phyloP scores from a whole-genome alignment of 768 basidiomycete species.

The Dioszegia hungarica region DNA sequence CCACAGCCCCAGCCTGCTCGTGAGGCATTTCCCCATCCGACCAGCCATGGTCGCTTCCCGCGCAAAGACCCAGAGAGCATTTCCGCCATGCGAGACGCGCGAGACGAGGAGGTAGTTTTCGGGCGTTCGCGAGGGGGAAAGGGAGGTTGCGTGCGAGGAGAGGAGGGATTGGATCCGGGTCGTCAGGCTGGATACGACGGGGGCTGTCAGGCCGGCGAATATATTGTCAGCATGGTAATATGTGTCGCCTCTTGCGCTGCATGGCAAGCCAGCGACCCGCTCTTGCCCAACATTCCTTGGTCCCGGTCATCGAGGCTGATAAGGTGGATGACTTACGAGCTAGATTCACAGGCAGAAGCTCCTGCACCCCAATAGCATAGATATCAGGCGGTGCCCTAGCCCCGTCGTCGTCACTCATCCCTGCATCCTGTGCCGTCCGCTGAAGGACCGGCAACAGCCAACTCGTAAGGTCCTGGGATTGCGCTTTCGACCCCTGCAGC shows the following conservation, averaged over 20 bases:
- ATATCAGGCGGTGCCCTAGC: conserved; percentile 29
- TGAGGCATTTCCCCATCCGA: conserved; percentile 60
- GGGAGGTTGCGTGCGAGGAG: conserved; percentile 36
- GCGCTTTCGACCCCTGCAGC: conserved; percentile 60
- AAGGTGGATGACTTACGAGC: conserved; percentile 58
- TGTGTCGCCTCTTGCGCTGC: neutral
- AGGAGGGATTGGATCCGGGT: conserved; percentile 58
- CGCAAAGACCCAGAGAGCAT: conserved; percentile 81
- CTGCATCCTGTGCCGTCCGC: conserved; percentile 56
- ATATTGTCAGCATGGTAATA: neutral
- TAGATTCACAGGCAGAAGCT: conserved; percentile 81
- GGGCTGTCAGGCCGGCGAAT: conserved; percentile 74
- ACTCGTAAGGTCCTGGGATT: conserved; percentile 71
- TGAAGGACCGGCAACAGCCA: conserved; percentile 78
- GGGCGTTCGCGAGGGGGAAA: conserved; percentile 8
- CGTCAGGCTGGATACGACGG: conserved; percentile 65
- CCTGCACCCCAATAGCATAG: conserved; percentile 82
- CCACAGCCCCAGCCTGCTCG: conserved; percentile 63
- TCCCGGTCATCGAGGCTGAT: neutral
- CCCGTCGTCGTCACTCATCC: conserved; percentile 59
- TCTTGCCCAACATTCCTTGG: no score
- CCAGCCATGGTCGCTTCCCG: conserved; percentile 58
- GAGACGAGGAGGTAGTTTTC: conserved; percentile 71
- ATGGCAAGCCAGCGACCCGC: no score
- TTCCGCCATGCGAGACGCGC: conserved; percentile 75